Conservation (phyloP, 1,139 yeast species). For the Magnusiomyces sp. region DNA sequence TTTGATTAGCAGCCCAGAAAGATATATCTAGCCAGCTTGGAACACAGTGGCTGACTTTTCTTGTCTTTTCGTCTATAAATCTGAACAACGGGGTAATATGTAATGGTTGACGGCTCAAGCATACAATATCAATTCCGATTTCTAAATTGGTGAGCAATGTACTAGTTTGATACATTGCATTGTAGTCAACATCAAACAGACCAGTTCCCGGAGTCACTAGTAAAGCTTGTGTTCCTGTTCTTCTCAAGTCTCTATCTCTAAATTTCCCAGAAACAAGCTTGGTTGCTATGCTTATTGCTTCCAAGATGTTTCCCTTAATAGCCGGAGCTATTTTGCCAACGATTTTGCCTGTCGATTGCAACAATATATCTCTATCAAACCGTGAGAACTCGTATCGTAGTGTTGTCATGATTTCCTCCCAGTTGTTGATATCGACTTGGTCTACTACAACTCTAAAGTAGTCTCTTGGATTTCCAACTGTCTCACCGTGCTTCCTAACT, state of each 20-base stretch:
- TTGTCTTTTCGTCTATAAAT: slow-evolving; percentile 42
- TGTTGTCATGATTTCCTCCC: slow-evolving; percentile 90
- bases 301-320: slow-evolving; percentile 80
- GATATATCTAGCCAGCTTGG: slow-evolving; percentile 95
- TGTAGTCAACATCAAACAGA: slow-evolving; percentile 81
- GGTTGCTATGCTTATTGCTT: slow-evolving; percentile 78
- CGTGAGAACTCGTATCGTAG: slow-evolving; percentile 77
- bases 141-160: slow-evolving; percentile 69
- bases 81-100: slow-evolving; percentile 88
- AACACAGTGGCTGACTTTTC: slow-evolving; percentile 47
- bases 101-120: slow-evolving; percentile 83
- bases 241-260: slow-evolving; percentile 75
- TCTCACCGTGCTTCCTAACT: slow-evolving; percentile 50
- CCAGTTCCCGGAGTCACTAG: slow-evolving; percentile 92
- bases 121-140: slow-evolving; percentile 78
- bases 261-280: slow-evolving; percentile 74
- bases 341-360: slow-evolving; percentile 34
- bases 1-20: slow-evolving; percentile 52
- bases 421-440: slow-evolving; percentile 71
- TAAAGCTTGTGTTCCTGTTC: slow-evolving; percentile 78
- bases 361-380: slow-evolving; percentile 66
- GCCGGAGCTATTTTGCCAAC: slow-evolving; percentile 57
- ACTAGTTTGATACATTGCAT: slow-evolving; percentile 65
- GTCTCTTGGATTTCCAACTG: slow-evolving; percentile 61
- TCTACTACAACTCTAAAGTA: slow-evolving; percentile 92